Evolutionary conservation across 306 rosid genomes (phyloP).

Genomic region (Citrullus mucosospermus): DNA sequence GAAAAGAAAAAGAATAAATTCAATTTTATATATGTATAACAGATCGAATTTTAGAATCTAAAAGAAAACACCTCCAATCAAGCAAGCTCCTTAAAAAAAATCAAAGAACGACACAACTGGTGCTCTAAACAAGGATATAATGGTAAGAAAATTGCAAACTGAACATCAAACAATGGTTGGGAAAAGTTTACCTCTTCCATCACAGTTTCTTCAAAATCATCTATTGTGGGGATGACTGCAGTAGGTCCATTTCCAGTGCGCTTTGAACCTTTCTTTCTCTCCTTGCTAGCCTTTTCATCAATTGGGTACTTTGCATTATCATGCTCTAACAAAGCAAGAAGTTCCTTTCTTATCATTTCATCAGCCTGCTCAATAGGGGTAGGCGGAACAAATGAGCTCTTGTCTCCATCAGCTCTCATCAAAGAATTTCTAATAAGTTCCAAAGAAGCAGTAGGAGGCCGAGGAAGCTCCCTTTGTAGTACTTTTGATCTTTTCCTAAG

Average conservation of each 20-base stretch:
- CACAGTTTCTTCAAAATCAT: slow-evolving; percentile 71
- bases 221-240: slow-evolving; percentile 44
- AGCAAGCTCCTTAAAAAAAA: background rate
- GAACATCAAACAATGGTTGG: background rate
- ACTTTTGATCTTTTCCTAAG: slow-evolving; percentile 92
- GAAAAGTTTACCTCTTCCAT: slow-evolving; percentile 39
- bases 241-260: slow-evolving; percentile 39
- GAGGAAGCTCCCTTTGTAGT: slow-evolving; percentile 85
- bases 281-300: slow-evolving; percentile 49
- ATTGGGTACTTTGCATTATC: slow-evolving; percentile 83
- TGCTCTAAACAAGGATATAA: background rate
- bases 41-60: background rate
- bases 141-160: background rate
- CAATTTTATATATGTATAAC: background rate
- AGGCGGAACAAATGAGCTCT: slow-evolving; percentile 93
- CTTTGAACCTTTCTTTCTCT: slow-evolving; percentile 56
- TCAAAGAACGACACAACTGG: background rate
- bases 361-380: slow-evolving; percentile 83
- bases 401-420: slow-evolving; percentile 77
- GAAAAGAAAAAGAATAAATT: background rate
- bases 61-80: background rate
- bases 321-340: slow-evolving; percentile 61
- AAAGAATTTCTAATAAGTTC: slow-evolving; percentile 69
- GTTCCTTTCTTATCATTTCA: slow-evolving; percentile 70
- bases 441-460: slow-evolving; percentile 80